Base-by-base conservation (phyloP, 306 rosid species). In the Cucurbita ficifolia region DNA sequence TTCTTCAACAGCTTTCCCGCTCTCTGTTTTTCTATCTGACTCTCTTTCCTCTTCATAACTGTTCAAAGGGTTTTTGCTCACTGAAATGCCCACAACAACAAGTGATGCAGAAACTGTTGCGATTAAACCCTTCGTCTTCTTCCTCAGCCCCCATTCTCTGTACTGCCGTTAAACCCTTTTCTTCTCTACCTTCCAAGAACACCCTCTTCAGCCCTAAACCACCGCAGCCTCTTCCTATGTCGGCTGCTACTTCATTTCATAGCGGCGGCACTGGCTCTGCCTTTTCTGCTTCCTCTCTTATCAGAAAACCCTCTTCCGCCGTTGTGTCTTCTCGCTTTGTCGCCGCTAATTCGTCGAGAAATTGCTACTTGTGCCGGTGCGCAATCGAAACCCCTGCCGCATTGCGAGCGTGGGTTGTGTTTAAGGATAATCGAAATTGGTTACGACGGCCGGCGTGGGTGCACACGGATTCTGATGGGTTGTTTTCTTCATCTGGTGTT, bases 101-200 rank as follows among this genome's bases (percentile, higher is more conserved):
- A 84, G 89, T 19, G 69, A 90, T 90, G 96, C 92, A 82, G 90
- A 90, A 88, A 73, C 84, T 90, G 82, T 78, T 85, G 68, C 88
- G 92, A 35, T 76, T 76, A 76, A 79, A 74, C 83, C 78, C 84
- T 73, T 73, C 76, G 0, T 73, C 76, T 73, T 73, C 76, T 73
- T 72, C 76, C 10, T 79, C 87, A 29, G 76, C 67, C 54, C 84
- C 87, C 46, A 73, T 87, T 73, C 70, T 83, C 40, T 81, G 85
- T 69, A 81, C 87, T 57, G 63, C 73, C 61, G 77, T 76, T 83
- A 85, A 55, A 58, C 55, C 35, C 61, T 9, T 77, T 35, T 46
- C 56, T 50, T 64, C 83, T 36, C 73, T 70, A 0, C 78, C 72
- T 52, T n/a, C 67, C 36, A 79, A 48, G 3, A 39, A 3, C 51